Conservation (phyloP, 495 filamentous ascomycete genomes). For the Penicillium robsamsonii region DNA sequence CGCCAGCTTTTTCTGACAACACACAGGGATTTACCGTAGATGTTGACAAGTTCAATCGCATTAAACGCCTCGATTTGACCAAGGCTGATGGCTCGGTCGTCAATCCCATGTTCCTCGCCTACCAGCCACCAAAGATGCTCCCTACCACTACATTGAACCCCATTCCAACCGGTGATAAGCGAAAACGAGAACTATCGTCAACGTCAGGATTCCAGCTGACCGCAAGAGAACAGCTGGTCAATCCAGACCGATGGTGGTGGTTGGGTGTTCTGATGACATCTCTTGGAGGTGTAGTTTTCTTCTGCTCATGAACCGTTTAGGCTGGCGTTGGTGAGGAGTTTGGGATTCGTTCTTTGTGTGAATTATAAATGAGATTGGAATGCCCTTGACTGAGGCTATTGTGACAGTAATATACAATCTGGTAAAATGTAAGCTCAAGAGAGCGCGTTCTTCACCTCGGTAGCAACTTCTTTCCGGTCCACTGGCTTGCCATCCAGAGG, state of each 20-base stretch:
- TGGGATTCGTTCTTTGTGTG: constrained; percentile 4
- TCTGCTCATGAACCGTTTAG: constrained; percentile 28
- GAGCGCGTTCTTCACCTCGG: constrained; percentile 44
- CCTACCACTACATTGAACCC: constrained; percentile 69
- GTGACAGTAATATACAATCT: constrained; percentile 23
- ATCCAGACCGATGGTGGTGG: constrained; percentile 67
- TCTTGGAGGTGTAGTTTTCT: constrained; percentile 48
- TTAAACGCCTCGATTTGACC: constrained; percentile 65
- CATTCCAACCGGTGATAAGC: constrained; percentile 24
- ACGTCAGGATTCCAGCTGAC: constrained; percentile 25
- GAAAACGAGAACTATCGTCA: constrained; percentile 20
- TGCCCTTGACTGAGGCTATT: constrained; percentile 17
- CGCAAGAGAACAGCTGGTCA: constrained; percentile 46
- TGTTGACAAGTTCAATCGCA: constrained; percentile 59
- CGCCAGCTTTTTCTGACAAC: constrained; percentile 17
- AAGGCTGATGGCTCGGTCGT: constrained; percentile 64
- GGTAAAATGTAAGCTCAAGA: constrained; percentile 14
- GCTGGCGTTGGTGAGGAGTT: neutral
- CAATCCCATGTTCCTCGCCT: constrained; percentile 72
- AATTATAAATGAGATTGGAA: constrained; percentile 9
- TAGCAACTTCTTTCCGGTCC: constrained; percentile 48
- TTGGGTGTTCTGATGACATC: constrained; percentile 66
- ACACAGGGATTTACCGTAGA: constrained; percentile 60
- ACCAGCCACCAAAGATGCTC: constrained; percentile 70
- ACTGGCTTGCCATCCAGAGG: constrained; percentile 53